Evolutionary conservation across 2,329 filamentous ascomycete genomes (phyloP), one percentile per base, ranked within the genome.

Genomic region (Cladosporium sp.): DNA sequence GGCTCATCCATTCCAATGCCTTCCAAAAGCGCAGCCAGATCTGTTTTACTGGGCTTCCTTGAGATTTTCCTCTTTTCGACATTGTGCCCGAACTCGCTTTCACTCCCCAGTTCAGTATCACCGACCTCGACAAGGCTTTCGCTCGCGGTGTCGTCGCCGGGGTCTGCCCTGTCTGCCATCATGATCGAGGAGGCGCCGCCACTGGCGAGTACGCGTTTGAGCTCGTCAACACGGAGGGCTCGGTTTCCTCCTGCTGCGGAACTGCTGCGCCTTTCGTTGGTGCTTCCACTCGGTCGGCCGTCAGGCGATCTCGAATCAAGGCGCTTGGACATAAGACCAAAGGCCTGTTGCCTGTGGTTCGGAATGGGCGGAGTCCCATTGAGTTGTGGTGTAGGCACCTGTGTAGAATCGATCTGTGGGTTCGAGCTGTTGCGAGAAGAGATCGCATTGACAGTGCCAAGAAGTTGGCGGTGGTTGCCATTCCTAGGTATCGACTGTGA

Each of bases 51-150:
- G 16, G 61, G 49, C 49, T 67, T 65, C 40, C 65, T 33, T 35
- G 62, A 61, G 33, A 56, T 46, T 26, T 61, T 67, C n/a, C 37
- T 50, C n/a, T 40, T 37, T 46, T 58, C 56, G 18, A 46, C 53
- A 14, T 16, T 37, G 14, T 65, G 31, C 3, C 65, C 60, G 18
- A 49, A 59, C 28, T 61, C 67, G 26, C 60, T 65, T 50, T 70
- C 68, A 56, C 69, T 70, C 26, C 57, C 67, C 6, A 70, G 16
- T 50, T 70, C 68, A 3, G 40, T 68, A 26, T 69, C 72, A 40
- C 67, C 72, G 16, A 69, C 69, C 28, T 74, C 72, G 68, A 89
- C 84, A 81, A 92, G 85, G 75, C 88, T 91, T 63, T 92, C 89
- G 65, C 81, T 84, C 72, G 83, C 87, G 63, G 82, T 84, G 69